Evolutionary conservation across 345 rosid genomes (phyloP).

Genomic region (Barbarea vulgaris): DNA sequence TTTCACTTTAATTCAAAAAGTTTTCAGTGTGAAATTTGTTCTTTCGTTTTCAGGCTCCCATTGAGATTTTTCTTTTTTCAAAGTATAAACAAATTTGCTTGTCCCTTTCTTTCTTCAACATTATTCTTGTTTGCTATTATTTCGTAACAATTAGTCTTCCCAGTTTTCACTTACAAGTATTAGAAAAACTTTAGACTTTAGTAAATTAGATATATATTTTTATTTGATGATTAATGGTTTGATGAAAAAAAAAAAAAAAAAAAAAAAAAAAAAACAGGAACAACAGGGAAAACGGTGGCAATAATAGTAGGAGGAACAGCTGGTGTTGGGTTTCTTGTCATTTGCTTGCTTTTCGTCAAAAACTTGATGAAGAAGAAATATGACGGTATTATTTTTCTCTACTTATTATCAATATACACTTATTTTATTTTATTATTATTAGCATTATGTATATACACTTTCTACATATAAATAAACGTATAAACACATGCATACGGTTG

Average conservation of each 20-base stretch:
- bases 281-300: constrained; percentile 84
- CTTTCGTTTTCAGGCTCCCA: constrained; percentile 33
- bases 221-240: neutral
- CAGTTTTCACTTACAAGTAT: neutral
- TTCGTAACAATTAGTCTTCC: neutral
- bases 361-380: constrained; percentile 73
- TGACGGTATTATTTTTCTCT: constrained; percentile 53
- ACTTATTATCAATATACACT: too few relatives aligned
- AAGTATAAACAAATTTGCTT: neutral
- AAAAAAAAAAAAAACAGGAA: constrained; percentile 33
- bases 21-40: constrained; percentile 30
- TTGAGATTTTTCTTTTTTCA: neutral
- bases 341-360: constrained; percentile 72
- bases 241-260: neutral
- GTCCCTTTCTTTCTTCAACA: constrained; percentile 2
- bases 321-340: constrained; percentile 80
- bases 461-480: neutral
- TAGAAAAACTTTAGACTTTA: neutral
- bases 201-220: constrained; percentile 31
- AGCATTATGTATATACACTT: neutral
- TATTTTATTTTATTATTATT: too few relatives aligned
- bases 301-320: constrained; percentile 89
- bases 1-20: constrained; percentile 39
- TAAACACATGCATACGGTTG: neutral
- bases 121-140: neutral